Evolutionary conservation across 768 basidiomycete species (phyloP).

Genomic region (Boletus eberwhitei): DNA sequence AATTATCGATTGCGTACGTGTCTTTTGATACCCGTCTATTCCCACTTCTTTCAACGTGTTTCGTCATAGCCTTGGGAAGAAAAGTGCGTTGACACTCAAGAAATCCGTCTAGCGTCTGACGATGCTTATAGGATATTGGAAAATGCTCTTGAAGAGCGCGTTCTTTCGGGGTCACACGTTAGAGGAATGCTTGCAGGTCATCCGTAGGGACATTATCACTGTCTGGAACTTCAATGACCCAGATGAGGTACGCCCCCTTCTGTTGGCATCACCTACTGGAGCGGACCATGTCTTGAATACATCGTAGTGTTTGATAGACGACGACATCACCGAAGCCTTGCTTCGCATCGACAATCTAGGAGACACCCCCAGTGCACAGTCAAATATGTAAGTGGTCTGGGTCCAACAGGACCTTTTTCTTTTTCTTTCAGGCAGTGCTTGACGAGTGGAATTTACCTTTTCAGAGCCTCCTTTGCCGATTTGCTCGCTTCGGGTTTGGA

Average conservation of each 20-base stretch:
- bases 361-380: neutral
- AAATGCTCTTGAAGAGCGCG: slow-evolving; percentile 2
- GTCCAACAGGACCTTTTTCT: neutral
- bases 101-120: neutral
- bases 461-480: neutral
- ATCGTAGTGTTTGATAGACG: slow-evolving; percentile 8
- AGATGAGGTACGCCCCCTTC: neutral
- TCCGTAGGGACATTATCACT: slow-evolving; percentile 3
- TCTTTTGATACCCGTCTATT: neutral
- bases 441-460: neutral
- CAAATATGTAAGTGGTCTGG: neutral
- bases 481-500: neutral
- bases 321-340: neutral
- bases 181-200: slow-evolving; percentile 9
- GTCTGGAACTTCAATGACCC: slow-evolving; percentile 17
- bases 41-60: neutral
- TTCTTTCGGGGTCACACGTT: slow-evolving; percentile 8
- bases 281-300: neutral
- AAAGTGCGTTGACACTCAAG: slow-evolving; percentile 1
- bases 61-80: slow-evolving; percentile 5
- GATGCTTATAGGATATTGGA: slow-evolving; percentile 9
- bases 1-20: slow-evolving; percentile 11
- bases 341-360: slow-evolving; percentile 4
- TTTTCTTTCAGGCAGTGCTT: neutral
- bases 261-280: neutral